A percentile compares a stretch with the other conserved stretches of the same genome.
Conservation (phyloP, 2,329 filamentous ascomycete species). For the Erysiphe neolycopersici region DNA sequence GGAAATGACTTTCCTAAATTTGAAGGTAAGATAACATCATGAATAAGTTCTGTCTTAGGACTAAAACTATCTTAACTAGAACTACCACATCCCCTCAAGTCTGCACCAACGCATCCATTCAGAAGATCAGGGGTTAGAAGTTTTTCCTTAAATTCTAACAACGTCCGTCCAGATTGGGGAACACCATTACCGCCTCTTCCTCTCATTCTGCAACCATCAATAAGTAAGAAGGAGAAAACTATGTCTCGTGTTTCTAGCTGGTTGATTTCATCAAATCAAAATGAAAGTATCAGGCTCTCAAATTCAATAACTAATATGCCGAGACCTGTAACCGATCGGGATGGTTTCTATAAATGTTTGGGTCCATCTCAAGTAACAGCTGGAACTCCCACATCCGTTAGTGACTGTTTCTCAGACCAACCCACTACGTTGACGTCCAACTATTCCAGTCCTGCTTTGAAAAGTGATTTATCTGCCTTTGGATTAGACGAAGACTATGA, state of each 20-base stretch:
- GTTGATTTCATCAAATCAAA: constrained; percentile 21
- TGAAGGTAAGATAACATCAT: too few species aligned
- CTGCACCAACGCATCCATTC: too few species aligned
- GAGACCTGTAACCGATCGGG: constrained; percentile 21
- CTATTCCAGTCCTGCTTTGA: neutral
- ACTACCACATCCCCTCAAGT: too few species aligned
- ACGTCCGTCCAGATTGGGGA: constrained; percentile 1
- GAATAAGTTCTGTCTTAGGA: too few species aligned
- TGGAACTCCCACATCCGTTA: neutral
- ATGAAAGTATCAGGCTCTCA: constrained; percentile 17
- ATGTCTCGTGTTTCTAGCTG: constrained; percentile 31
- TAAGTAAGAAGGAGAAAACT: constrained; percentile 16
- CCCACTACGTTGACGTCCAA: neutral
- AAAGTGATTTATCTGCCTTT: neutral
- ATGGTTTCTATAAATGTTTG: constrained; percentile 33
- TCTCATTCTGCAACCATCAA: constrained; percentile 22
- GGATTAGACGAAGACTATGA: too few species aligned
- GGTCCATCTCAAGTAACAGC: constrained; percentile 7
- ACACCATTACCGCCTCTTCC: constrained; percentile 24
- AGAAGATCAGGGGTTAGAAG: constrained; percentile 1
- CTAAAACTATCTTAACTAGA: too few species aligned
- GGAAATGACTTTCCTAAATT: too few species aligned
- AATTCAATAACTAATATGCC: constrained; percentile 29
- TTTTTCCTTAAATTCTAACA: constrained; percentile 2
- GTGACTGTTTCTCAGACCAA: neutral